These are phyloP conservation scores for Murraya paniculata DNA, from an alignment of 345 rosid genomes.

Conservation along the genomic window DNA sequence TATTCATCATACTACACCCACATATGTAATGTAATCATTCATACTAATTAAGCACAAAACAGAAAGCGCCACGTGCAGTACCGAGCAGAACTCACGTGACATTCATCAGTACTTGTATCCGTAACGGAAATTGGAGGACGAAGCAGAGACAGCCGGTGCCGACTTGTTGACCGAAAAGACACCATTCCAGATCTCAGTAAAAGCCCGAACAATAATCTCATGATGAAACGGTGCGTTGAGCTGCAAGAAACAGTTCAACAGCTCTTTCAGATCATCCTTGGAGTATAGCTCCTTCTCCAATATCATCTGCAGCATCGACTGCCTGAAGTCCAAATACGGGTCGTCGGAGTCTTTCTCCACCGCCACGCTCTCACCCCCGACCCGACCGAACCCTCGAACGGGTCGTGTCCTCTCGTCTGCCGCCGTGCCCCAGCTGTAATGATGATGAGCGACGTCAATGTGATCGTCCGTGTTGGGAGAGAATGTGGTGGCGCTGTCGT, in stretches of 20 bases:
- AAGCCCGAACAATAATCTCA: constrained; percentile 76
- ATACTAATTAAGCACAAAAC: no score
- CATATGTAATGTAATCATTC: not conserved
- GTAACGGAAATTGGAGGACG: constrained; percentile 12
- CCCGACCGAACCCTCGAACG: constrained; percentile 49
- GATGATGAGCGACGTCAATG: no score
- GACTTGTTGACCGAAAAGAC: constrained; percentile 49
- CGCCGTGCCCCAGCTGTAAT: not conserved
- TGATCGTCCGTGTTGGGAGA: constrained; percentile 27
- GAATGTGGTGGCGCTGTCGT: constrained; percentile 29
- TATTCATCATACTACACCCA: not conserved
- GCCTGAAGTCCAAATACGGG: constrained; percentile 84
- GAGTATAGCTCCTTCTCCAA: constrained; percentile 83
- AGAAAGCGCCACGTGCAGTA: not conserved
- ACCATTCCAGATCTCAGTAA: constrained; percentile 94
- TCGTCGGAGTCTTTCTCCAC: constrained; percentile 96
- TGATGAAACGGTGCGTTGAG: constrained; percentile 79
- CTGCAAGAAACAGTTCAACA: constrained; percentile 77
- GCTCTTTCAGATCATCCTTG: constrained; percentile 74
- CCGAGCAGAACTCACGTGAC: constrained; percentile 26
- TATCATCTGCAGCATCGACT: constrained; percentile 96
- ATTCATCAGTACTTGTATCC: not conserved
- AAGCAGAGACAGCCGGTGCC: not conserved
- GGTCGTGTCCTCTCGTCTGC: constrained; percentile 19
- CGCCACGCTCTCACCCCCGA: constrained; percentile 69